Evolutionary conservation across 2,329 filamentous ascomycete species (phyloP), one percentile per base, ranked within the genome.

Genomic region (Xylaria sp.): DNA sequence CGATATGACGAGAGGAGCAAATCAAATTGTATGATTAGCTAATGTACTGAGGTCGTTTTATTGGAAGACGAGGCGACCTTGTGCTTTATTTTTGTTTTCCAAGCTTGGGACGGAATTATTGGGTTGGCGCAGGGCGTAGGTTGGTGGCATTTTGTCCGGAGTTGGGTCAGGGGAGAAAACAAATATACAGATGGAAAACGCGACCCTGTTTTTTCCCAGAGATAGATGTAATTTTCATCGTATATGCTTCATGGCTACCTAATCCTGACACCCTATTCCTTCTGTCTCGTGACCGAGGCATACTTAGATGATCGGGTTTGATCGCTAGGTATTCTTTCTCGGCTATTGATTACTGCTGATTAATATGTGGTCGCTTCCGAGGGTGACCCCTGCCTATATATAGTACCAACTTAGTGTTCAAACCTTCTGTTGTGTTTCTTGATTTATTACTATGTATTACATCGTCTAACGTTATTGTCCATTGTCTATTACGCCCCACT

Each of bases 11-110:
- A 27, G 25, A 13, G 7, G 39, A n/a, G n/a, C n/a, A n/a, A n/a
- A n/a, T n/a, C 17, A 39, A 55, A 45, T 45, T 63, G 54, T 57
- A 63, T 58, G 44, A 58, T 58, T 57, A 42, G 47, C n/a, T n/a
- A n/a, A n/a, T n/a, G 25, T 13, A 45, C 27, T 11, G n/a, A 53
- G n/a, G 29, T 53, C 29, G n/a, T 45, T 53, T 22, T 36, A 53
- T 53, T 22, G 49, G 49, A 22, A 33, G 49, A 20, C 29, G 9
- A 20, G 27, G 10, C 29, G 29, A 53, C 20, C 44, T 45, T 20
- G 4, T 20, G 42, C 42, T 56, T 47, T 4, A 17, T 44, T 44
- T 38, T n/a, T n/a, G n/a, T n/a, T n/a, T 13, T 38, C 54, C 5
- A 17, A 49, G 33, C 20, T 39, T 53, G 50, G 22, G 50, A 31